Evolutionary conservation across 2,329 filamentous ascomycete genomes (phyloP).

Genomic region (Colletotrichum horii): DNA sequence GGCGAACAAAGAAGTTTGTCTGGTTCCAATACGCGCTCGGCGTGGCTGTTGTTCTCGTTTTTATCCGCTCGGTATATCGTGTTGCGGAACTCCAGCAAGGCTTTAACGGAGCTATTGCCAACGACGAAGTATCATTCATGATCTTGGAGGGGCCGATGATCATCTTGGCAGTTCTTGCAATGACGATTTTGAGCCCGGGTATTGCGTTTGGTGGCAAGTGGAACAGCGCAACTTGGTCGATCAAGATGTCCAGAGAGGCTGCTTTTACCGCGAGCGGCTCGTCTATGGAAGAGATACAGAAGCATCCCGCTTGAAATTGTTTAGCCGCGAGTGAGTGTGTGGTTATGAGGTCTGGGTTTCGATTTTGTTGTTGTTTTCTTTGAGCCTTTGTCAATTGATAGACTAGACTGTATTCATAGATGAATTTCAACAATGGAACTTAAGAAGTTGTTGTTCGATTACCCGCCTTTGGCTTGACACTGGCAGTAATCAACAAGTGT

Average conservation of each 20-base stretch:
- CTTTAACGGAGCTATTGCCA: conserved; percentile 54
- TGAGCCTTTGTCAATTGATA: not conserved
- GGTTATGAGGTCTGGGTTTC: fast-evolving
- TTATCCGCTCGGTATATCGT: conserved; percentile 61
- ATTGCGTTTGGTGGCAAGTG: conserved; percentile 8
- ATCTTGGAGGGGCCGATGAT: conserved; percentile 47
- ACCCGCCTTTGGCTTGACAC: not conserved
- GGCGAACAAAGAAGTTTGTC: not conserved
- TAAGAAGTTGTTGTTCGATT: not conserved
- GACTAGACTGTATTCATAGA: not conserved
- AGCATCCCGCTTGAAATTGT: not conserved
- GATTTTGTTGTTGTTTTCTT: not conserved
- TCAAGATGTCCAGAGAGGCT: not conserved
- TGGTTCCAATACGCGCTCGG: conserved; percentile 18
- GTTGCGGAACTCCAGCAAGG: conserved; percentile 63
- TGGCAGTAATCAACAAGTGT: fast-evolving
- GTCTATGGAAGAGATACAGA: not conserved
- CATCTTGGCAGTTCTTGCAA: conserved; percentile 27
- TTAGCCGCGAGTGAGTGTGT: not conserved
- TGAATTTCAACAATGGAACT: not conserved
- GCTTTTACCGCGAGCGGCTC: not conserved
- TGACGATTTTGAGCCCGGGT: conserved; percentile 37
- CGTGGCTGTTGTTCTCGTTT: conserved; percentile 57
- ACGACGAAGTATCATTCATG: conserved; percentile 50
- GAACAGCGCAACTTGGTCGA: not conserved